Base-by-base conservation (phyloP, 2,329 filamentous ascomycete genomes). In the Septoria petroselini region DNA sequence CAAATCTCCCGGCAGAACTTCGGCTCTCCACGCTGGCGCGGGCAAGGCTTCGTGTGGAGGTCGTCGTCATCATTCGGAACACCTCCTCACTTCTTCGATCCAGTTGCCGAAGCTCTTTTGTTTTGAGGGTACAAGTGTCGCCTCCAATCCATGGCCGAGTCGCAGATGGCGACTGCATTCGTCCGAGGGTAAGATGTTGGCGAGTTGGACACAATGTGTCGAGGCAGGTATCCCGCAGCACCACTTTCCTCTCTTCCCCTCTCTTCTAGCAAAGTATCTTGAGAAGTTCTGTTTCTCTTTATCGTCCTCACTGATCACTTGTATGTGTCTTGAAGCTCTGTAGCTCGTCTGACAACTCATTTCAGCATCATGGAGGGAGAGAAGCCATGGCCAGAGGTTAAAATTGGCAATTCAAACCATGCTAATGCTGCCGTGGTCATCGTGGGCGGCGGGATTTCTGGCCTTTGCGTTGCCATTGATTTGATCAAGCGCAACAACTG, bases 391-490 rank as follows among this genome's bases (percentile, higher is more conserved):
- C 72, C 71, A 0, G 62, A 74, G 54, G 68, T 72, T 11, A 66
- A 68, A 1, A 67, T 75, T 7, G 70, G 74, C 12, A 80, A 79
- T 53, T 72, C 73, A 43, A 71, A 76, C 54, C 74, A 76, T 52
- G 76, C 74, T 6, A 70, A 74, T 53, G 74, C 77, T 1, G 73
- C 76, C 2, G 77, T 81, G 1, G 73, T 80, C 7, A 81, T 82
- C 43, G 77, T 82, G 29, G 79, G 79, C 3, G 78, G 57, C n/a
- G 62, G 60, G 4, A 45, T 64, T 21, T 48, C 50, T 63, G 77
- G 78, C 25, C 73, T 81, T 61, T 79, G 77, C 57, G 76, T 74
- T 61, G 78, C 78, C 11, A 81, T 82, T 50, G 76, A 81, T 46
- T 68, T 82, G 33, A 72, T 82, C 58, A 75, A 73, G 48, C 66